Evolutionary conservation across 2,329 filamentous ascomycete genomes (phyloP).

Genomic region (Coleophoma cylindrospora): DNA sequence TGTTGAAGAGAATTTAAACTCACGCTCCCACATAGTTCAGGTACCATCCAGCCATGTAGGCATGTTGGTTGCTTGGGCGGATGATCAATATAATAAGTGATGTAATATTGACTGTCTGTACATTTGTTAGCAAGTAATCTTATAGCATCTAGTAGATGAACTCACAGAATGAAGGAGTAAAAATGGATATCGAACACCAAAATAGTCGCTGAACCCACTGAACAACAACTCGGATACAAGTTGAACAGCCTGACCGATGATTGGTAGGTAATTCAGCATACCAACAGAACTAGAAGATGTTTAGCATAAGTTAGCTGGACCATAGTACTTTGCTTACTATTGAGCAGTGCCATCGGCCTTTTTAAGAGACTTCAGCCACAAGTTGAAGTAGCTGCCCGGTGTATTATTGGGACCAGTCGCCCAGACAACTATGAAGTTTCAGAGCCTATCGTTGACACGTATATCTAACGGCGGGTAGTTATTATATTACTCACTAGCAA

Average conservation of each 20-base stretch:
- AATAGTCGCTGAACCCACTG: constrained; percentile 7
- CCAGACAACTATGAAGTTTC: not conserved
- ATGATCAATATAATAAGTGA: constrained; percentile 7
- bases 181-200: constrained; percentile 3
- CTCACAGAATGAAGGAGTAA: constrained; percentile 3
- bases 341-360: not conserved
- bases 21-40: constrained; percentile 7
- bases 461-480: not conserved
- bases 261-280: constrained; percentile 1
- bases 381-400: not conserved
- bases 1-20: not conserved
- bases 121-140: not conserved
- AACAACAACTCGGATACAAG: constrained; percentile 7
- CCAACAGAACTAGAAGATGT: not conserved
- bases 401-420: not conserved
- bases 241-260: constrained; percentile 4
- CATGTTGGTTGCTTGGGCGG: constrained; percentile 5
- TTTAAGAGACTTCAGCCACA: constrained; percentile 1
- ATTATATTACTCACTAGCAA: not conserved
- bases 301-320: not conserved
- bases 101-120: constrained; percentile 4
- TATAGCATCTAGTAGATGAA: not conserved
- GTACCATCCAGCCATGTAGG: constrained; percentile 9
- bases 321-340: not conserved
- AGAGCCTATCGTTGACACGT: not conserved